Percentiles rank a stretch among this genome's conserved stretches.
These are phyloP conservation scores for Hemisphaericaspora lyxosophila DNA, from an alignment of 1,139 yeast species.

Conservation along the genomic window DNA sequence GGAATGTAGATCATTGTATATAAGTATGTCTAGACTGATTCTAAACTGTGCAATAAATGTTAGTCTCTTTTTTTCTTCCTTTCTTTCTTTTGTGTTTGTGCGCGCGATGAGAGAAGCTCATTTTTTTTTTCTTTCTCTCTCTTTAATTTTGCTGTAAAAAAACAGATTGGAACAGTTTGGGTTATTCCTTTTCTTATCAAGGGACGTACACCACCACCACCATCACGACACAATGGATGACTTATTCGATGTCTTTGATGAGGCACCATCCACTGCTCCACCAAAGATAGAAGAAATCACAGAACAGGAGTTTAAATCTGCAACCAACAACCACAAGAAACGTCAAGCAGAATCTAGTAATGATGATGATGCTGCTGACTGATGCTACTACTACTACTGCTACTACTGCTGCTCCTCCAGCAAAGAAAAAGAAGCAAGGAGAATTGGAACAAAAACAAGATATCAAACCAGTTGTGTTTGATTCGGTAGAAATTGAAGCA, in stretches of 20 bases:
- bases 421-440: conserved; percentile 13
- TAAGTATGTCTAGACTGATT: too few species aligned
- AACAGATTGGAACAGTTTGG: too few species aligned
- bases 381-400: too few species aligned
- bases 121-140: neutral
- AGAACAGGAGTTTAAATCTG: conserved; percentile 9
- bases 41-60: too few species aligned
- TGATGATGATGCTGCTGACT: neutral
- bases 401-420: too few species aligned
- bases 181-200: too few species aligned
- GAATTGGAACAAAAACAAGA: conserved; percentile 22
- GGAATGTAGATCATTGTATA: too few species aligned
- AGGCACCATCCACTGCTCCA: conserved; percentile 47
- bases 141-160: too few species aligned
- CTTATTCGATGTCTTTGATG: conserved; percentile 68
- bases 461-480: conserved; percentile 74
- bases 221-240: conserved; percentile 40
- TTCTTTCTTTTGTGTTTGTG: too few species aligned
- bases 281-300: conserved; percentile 14
- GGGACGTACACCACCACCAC: neutral
- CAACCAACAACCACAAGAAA: conserved; percentile 9
- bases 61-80: too few species aligned
- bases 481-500: conserved; percentile 87
- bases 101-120: too few species aligned
- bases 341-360: conserved; percentile 12